Evolutionary conservation across 1,284 basidiomycete genomes (phyloP), one percentile per base, ranked within the genome.

Genomic region (Trichosporon ovoides): DNA sequence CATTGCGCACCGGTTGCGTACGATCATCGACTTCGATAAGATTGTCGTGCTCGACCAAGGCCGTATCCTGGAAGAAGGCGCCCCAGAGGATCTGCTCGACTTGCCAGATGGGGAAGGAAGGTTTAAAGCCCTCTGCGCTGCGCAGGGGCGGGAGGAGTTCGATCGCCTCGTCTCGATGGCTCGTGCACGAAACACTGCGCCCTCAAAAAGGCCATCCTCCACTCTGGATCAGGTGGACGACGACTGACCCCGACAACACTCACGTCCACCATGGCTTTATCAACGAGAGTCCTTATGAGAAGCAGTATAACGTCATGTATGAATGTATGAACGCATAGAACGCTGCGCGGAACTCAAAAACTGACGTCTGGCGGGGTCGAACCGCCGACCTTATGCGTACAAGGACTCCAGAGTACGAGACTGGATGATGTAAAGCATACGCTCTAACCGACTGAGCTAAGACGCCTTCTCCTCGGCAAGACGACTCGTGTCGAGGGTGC

Each of bases 11-110:
- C 81, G 89, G 11, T 75, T 89, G 49, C 86, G 88, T 58, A 75
- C 74, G 5, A 74, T 74, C 55, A 71, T 76, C 59, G 67, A 68
- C 14, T 74, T 48, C 10, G 43, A 48, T 22, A 48, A 48, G 43
- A 48, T 92, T 6, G 77, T 89, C 4, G 87, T 91, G 46, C 84
- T 91, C 79, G 84, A 88, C 63, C 78, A 80, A 22, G 89, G 88
- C 7, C 66, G 76, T 43, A 82, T 82, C 20, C 20, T 70, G 14
- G 75, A 77, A 57, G 69, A 69, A 24, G 75, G 70, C 69, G 49
- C 52, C 70, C 63, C 10, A 0, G 31, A 28, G 19, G 36, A 13
- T 7, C 24, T 19, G 11, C 36, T 11, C 10, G 16, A 24, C 19
- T 18, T 11, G 50, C 40, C 60, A 74, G 53, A 73, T 76, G 53